Conservation (phyloP, 1,284 basidiomycete genomes). For the Leccinum subrobustum region DNA sequence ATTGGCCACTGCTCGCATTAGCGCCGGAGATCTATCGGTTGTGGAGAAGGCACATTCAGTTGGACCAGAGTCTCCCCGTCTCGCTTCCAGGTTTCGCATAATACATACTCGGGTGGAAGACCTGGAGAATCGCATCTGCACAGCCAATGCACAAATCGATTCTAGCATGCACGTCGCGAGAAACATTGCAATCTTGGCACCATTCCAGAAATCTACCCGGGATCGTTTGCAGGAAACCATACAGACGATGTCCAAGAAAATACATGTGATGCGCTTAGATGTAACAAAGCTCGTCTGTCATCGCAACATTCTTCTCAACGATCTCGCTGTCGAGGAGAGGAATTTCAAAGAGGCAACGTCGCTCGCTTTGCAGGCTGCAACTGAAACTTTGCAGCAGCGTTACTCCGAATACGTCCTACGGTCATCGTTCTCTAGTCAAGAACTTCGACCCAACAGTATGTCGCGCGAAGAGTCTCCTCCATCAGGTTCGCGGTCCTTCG, state of each 20-base stretch:
- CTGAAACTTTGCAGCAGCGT: conserved; percentile 57
- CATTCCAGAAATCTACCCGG: conserved; percentile 82
- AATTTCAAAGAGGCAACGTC: conserved; percentile 69
- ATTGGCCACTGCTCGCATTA: conserved; percentile 52
- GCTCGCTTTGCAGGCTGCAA: conserved; percentile 71
- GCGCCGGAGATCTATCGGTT: conserved; percentile 12
- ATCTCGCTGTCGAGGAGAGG: conserved; percentile 71
- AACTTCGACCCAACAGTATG: conserved; percentile 30
- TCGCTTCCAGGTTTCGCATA: conserved; percentile 47
- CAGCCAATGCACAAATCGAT: conserved; percentile 65
- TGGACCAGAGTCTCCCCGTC: conserved; percentile 10
- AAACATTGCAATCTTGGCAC: conserved; percentile 84
- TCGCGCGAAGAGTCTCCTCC: conserved; percentile 22
- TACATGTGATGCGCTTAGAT: conserved; percentile 72
- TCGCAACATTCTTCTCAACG: conserved; percentile 70
- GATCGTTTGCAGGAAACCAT: conserved; percentile 68
- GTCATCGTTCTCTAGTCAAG: conserved; percentile 45
- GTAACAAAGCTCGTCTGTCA: conserved; percentile 73
- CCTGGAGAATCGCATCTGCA: conserved; percentile 58
- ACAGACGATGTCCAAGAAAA: conserved; percentile 62
- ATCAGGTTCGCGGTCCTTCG: conserved; percentile 39
- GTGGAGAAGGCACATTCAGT: conserved; percentile 6
- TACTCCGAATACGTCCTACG: conserved; percentile 24
- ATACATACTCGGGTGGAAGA: conserved; percentile 64
- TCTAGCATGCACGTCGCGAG: conserved; percentile 71